Percentiles rank a stretch among this genome's conserved stretches.
Conservation (phyloP, 441 rosid genomes). For the Corymbia calophylla region DNA sequence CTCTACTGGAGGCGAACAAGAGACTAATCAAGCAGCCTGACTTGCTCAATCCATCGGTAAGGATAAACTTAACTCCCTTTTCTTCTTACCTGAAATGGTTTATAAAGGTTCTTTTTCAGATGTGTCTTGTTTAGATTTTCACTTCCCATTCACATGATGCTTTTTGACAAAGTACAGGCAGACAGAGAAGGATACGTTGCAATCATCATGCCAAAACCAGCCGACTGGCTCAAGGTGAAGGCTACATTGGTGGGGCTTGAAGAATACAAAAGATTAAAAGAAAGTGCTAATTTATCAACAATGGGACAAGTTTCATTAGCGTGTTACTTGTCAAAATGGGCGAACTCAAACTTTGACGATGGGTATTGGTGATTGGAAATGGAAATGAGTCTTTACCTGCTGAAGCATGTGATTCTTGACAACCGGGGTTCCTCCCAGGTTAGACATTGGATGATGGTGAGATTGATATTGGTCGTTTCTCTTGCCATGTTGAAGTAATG, state of each 20-base stretch:
- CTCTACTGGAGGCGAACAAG: constrained; percentile 77
- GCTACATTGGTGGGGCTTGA: constrained; percentile 42
- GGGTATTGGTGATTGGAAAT: not conserved
- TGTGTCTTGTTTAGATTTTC: not conserved
- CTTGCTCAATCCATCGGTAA: constrained; percentile 64
- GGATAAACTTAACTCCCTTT: not conserved
- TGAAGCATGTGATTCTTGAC: not conserved
- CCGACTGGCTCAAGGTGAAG: constrained; percentile 71
- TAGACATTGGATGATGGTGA: not conserved
- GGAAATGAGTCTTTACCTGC: not conserved
- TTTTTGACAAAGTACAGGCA: constrained; percentile 37
- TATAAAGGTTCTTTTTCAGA: not conserved
- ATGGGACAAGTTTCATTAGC: not conserved
- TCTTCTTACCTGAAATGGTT: not conserved
- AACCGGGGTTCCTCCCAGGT: not conserved
- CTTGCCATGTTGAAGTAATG: not conserved
- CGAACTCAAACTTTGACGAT: not conserved
- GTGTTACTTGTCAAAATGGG: not conserved
- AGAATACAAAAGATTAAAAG: constrained; percentile 52
- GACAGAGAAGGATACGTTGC: constrained; percentile 87
- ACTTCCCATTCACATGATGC: not conserved
- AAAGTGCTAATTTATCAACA: not conserved
- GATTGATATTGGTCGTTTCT: not conserved
- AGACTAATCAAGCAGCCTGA: constrained; percentile 61
- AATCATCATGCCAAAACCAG: constrained; percentile 85